Conservation (phyloP, 2,329 filamentous ascomycete species). For the Aspergillus sp. region DNA sequence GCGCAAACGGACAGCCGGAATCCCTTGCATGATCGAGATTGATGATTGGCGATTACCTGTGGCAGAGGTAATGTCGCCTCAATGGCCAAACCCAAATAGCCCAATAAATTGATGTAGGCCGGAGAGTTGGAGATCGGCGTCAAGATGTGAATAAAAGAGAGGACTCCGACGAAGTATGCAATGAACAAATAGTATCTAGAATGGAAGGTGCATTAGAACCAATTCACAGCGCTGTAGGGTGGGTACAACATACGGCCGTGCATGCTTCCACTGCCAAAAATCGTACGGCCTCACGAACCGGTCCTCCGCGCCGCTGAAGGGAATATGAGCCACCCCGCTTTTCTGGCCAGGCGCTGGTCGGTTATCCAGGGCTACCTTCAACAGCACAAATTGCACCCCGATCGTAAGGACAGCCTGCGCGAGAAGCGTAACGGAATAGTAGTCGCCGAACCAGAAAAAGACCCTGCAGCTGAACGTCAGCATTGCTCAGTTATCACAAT, state of each 20-base stretch:
- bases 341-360: slow-evolving; percentile 46
- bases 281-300: slow-evolving; percentile 53
- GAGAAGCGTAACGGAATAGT: slow-evolving; percentile 59
- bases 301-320: slow-evolving; percentile 36
- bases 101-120: slow-evolving; percentile 46
- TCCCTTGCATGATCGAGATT: slow-evolving; percentile 48
- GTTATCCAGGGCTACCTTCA: slow-evolving; percentile 62
- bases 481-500: not conserved
- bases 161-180: slow-evolving; percentile 50
- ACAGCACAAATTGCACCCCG: slow-evolving; percentile 55
- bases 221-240: not conserved
- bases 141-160: slow-evolving; percentile 56
- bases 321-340: slow-evolving; percentile 41
- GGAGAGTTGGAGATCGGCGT: slow-evolving; percentile 46
- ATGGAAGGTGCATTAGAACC: slow-evolving; percentile 1
- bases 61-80: slow-evolving; percentile 50
- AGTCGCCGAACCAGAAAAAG: slow-evolving; percentile 66
- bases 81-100: slow-evolving; percentile 47
- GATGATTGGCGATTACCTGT: slow-evolving; percentile 50
- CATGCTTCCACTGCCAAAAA: slow-evolving; percentile 64
- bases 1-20: slow-evolving; percentile 50
- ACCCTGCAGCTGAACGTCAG: slow-evolving; percentile 43
- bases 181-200: slow-evolving; percentile 59
- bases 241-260: slow-evolving; percentile 48
- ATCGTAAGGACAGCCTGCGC: slow-evolving; percentile 63